Base-by-base conservation (phyloP, 2,329 filamentous ascomycete species). In the Penicillium capsulatum region DNA sequence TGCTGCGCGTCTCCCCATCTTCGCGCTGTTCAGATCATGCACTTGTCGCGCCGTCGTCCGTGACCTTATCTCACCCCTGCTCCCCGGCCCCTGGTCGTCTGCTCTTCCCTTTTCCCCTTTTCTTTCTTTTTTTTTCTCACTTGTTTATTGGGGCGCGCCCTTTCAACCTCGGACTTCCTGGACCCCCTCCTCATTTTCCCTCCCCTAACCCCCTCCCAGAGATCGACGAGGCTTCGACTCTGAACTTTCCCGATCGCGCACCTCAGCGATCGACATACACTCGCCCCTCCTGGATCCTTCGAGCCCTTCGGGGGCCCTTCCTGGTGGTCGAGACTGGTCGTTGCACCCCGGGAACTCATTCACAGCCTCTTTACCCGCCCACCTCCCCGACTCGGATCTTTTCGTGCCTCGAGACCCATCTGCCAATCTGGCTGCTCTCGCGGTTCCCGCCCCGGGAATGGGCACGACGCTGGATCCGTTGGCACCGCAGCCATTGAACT, bases 401-500 rank as follows among this genome's bases (percentile, higher is more conserved):
- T 63, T 68, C 41, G 59, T 60, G 38, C 37, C 59, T 38, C 63
- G 64, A 61, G 64, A 72, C 55, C 68, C 47, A 20, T 49, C 69
- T 66, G 72, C 64, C 71, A 79, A 71, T 68, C 75, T 82, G 79
- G 78, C 78, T 71, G 73, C 78, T 61, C 74, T 77, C 55, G 75
- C 79, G 59, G 71, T 76, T 56, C 75, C 74, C 57, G 72, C 75
- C 61, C 68, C 74, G 62, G 19, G 19, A 22, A 83, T 82, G 78
- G 75, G 78, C 67, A 70, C 76, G 61, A 72, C 74, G 60, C 66
- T 78, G 59, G 77, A 81, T 64, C 69, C 70, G 62, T 75, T 82
- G 69, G 74, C 74, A 64, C 70, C 73, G 56, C 73, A 76, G 60
- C 84, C 83, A 69, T 81, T 89, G 61, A 79, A 81, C 53, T 75